A percentile compares a stretch with the other conserved stretches of the same genome.
Evolutionary conservation across 352 stramenopile genomes (phyloP).

Genomic region (Globisporangium viniferum): DNA sequence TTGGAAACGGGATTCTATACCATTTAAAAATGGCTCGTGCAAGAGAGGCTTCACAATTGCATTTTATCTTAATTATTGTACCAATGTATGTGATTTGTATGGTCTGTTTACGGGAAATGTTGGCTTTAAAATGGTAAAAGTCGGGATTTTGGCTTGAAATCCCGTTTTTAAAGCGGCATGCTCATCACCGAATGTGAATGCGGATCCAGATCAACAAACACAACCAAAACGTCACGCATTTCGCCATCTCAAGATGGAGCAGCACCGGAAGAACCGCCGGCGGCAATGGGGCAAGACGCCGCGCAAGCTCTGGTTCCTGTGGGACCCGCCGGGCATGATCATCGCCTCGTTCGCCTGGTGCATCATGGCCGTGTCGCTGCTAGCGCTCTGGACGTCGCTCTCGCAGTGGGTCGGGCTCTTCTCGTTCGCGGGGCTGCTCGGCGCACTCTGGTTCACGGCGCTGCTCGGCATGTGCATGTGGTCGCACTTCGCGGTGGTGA

Average conservation of each 20-base stretch:
- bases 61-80: too few relatives aligned
- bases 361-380: constrained; percentile 41
- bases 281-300: constrained; percentile 1
- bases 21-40: too few relatives aligned
- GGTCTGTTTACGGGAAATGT: too few relatives aligned
- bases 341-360: constrained; percentile 62
- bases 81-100: too few relatives aligned
- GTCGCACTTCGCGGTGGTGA: constrained; percentile 70
- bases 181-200: background rate
- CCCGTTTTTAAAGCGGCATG: too few relatives aligned
- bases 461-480: constrained; percentile 75
- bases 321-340: constrained; percentile 57
- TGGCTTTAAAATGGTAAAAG: too few relatives aligned
- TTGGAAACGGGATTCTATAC: too few relatives aligned
- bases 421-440: constrained; percentile 41
- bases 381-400: constrained; percentile 45
- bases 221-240: background rate
- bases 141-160: too few relatives aligned
- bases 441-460: constrained; percentile 40
- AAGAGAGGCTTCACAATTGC: too few relatives aligned
- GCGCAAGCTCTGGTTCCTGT: constrained; percentile 46
- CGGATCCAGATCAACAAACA: background rate
- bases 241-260: background rate
- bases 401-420: constrained; percentile 55
- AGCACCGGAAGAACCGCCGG: constrained; percentile 1